Evolutionary conservation across 2,329 filamentous ascomycete genomes (phyloP).

Genomic region (Diaporthe citrichinensis): DNA sequence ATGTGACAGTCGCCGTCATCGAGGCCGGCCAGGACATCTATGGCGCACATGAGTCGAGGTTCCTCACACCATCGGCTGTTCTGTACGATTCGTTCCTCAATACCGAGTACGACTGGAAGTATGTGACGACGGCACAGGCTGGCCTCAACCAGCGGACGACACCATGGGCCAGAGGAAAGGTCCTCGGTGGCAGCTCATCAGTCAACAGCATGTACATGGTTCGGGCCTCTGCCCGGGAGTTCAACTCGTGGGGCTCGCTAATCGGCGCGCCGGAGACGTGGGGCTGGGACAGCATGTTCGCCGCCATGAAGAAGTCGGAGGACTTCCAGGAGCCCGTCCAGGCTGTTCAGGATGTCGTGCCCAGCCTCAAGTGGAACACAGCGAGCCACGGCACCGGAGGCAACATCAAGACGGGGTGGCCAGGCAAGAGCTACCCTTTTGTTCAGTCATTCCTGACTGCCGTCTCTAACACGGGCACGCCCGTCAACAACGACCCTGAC

Average conservation of each 20-base stretch:
- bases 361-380: constrained; percentile 25
- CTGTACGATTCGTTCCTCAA: constrained; percentile 35
- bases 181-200: constrained; percentile 33
- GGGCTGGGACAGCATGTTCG: constrained; percentile 35
- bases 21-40: constrained; percentile 41
- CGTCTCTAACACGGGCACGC: constrained; percentile 11
- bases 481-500: constrained; percentile 19
- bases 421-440: constrained; percentile 12
- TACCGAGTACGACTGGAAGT: constrained; percentile 35
- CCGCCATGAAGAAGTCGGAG: constrained; percentile 36
- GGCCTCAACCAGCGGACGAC: constrained; percentile 29
- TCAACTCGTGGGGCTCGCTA: constrained; percentile 33
- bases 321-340: constrained; percentile 26
- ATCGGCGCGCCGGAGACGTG: constrained; percentile 23
- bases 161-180: constrained; percentile 32
- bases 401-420: constrained; percentile 36
- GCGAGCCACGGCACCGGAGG: constrained; percentile 30
- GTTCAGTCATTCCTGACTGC: constrained; percentile 28
- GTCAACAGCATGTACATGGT: constrained; percentile 38
- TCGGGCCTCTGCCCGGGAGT: constrained; percentile 23
- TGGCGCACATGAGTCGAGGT: constrained; percentile 36
- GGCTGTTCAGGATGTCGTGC: constrained; percentile 24
- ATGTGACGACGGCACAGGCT: constrained; percentile 26
- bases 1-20: constrained; percentile 41
- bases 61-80: constrained; percentile 27